Evolutionary conservation across 306 rosid genomes (phyloP).

Genomic region (Cucumis sativus): DNA sequence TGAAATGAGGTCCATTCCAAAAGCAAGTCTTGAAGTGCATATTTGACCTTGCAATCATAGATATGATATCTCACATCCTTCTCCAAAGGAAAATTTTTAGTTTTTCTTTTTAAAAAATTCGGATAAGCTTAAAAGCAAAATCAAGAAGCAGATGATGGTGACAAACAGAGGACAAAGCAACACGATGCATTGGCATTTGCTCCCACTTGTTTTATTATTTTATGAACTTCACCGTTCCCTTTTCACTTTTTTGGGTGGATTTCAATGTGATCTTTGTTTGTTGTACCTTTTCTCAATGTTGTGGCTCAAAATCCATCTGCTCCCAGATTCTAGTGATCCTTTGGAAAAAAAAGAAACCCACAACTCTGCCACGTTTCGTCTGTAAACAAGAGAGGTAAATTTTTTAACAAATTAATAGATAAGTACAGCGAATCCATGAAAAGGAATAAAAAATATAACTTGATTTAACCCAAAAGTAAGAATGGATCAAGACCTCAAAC

Average conservation of each 20-base stretch:
- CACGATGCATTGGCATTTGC: neutral
- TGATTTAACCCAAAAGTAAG: neutral
- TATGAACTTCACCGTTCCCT: neutral
- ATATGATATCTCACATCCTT: neutral
- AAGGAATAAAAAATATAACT: neutral
- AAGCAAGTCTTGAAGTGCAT: neutral
- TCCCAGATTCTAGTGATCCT: conserved; percentile 4
- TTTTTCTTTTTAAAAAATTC: neutral
- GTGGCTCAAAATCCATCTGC: neutral
- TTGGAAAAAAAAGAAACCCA: neutral
- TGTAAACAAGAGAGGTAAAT: neutral
- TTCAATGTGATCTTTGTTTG: neutral
- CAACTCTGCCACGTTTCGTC: neutral
- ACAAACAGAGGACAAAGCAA: neutral
- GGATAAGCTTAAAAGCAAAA: neutral
- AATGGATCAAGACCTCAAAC: neutral
- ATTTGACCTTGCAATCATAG: neutral
- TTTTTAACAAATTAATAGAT: neutral
- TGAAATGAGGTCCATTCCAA: neutral
- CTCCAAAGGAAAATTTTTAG: neutral
- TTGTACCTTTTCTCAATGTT: neutral
- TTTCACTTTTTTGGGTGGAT: conserved; percentile 9
- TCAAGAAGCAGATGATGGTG: neutral
- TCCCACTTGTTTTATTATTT: conserved; percentile 2
- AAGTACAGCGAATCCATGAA: neutral